Conservation (phyloP, 495 filamentous ascomycete genomes). For the Penicillium goetzii region DNA sequence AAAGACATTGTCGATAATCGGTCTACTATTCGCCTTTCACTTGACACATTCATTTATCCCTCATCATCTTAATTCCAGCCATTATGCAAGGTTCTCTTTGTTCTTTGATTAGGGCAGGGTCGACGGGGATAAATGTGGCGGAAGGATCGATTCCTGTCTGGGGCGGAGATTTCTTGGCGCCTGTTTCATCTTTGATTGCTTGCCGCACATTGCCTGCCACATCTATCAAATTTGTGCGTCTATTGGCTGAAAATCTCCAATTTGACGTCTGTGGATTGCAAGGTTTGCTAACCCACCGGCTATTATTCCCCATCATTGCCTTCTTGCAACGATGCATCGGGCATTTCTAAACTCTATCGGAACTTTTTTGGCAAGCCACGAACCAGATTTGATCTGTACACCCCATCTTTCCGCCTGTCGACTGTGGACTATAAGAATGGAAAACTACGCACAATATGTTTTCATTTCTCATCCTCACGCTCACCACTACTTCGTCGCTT, state of each 20-base stretch:
- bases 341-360: slow-evolving; percentile 1
- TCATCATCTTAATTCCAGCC: background rate
- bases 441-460: background rate
- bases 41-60: background rate
- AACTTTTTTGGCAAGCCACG: background rate
- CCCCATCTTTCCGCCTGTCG: background rate
- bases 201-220: slow-evolving; percentile 1
- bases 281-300: background rate
- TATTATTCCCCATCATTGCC: background rate
- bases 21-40: background rate
- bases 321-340: slow-evolving; percentile 4
- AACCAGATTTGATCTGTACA: background rate
- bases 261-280: background rate
- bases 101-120: background rate
- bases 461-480: background rate
- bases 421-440: slow-evolving; percentile 1
- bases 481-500: background rate
- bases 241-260: background rate
- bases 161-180: slow-evolving; percentile 4
- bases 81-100: background rate
- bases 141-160: background rate
- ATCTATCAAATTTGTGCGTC: background rate
- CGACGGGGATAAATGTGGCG: background rate
- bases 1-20: background rate
- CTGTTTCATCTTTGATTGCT: slow-evolving; percentile 10